Evolutionary conservation across 2,329 filamentous ascomycete species (phyloP), one percentile per base, ranked within the genome.

Genomic region (Cladosporium sp.): DNA sequence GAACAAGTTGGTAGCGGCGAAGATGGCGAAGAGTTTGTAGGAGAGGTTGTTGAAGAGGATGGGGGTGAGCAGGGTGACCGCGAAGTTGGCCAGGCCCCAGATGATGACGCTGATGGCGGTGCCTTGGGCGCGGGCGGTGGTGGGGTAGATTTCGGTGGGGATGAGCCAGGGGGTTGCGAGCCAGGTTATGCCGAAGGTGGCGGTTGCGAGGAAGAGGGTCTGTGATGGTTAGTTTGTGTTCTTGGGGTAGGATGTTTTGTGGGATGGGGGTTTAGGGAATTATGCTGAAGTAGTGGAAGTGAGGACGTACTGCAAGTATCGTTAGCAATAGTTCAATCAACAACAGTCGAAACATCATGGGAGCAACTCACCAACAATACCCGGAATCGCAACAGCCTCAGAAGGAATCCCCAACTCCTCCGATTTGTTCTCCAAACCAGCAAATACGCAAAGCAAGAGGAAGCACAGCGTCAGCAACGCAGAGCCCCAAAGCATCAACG

Each of bases 101-200:
- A 85, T 74, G 36, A 83, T 82, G 58, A 87, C 85, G 16, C 79
- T 82, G 32, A 85, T 79, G 34, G 84, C 84, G 3, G 83, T 83
- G 0, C 84, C 85, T 71, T 86, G 81, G 1, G 84, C 84, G 16
- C 85, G 79, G 0, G 83, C 83, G 1, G 81, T 82, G 3, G 82
- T 85, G 0, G 85, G 84, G 68, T 81, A 86, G 64, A 87, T 86
- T 68, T 87, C 85, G 0, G 85, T 86, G 0, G 85, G 85, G 43
- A 87, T 85, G 3, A 88, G 76, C 85, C 86, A 88, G 21, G 85
- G 80, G 1, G 86, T 85, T 0, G 84, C 78, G 2, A 88, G 78
- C 86, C 85, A 88, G 26, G 84, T 84, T 53, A 88, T 85, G 4
- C 86, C 86, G 66, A 88, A 88, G 21, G 84, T 83, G 8, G 84